A percentile compares a stretch with the other conserved stretches of the same genome.
These are phyloP conservation scores for Eutrema heterophyllum DNA, from an alignment of 345 rosid species.

Conservation along the genomic window DNA sequence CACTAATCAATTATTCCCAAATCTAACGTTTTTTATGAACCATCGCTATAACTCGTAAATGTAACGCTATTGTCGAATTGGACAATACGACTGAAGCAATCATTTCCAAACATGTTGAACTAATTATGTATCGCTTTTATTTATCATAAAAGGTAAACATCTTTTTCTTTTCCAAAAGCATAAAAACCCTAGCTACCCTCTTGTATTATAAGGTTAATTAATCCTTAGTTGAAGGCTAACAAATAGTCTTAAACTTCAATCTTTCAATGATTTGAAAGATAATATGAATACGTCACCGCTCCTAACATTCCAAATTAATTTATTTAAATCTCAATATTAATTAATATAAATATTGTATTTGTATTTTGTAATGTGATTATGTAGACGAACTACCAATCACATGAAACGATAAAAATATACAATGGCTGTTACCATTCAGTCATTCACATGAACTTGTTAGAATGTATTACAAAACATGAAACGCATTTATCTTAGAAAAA, in stretches of 20 bases:
- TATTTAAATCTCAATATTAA: background rate
- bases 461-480: background rate
- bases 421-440: background rate
- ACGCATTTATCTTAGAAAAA: background rate
- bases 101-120: background rate
- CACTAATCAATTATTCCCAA: background rate
- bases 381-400: background rate
- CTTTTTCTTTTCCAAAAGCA: constrained; percentile 32
- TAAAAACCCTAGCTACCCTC: constrained; percentile 8
- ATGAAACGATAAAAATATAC: background rate
- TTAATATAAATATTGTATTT: background rate
- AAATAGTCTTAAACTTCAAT: constrained; percentile 4
- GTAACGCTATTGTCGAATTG: background rate
- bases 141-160: constrained; percentile 23
- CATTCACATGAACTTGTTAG: background rate
- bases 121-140: background rate
- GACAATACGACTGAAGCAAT: background rate
- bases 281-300: constrained; percentile 7
- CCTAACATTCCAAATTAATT: constrained; percentile 14
- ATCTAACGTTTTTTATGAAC: background rate
- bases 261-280: constrained; percentile 17
- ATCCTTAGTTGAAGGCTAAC: constrained; percentile 1
- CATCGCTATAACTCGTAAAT: background rate
- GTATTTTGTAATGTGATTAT: background rate
- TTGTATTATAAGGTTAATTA: background rate